phyloP scores from a whole-genome alignment of 768 basidiomycete species.

The Aureoboletus auriporus region DNA sequence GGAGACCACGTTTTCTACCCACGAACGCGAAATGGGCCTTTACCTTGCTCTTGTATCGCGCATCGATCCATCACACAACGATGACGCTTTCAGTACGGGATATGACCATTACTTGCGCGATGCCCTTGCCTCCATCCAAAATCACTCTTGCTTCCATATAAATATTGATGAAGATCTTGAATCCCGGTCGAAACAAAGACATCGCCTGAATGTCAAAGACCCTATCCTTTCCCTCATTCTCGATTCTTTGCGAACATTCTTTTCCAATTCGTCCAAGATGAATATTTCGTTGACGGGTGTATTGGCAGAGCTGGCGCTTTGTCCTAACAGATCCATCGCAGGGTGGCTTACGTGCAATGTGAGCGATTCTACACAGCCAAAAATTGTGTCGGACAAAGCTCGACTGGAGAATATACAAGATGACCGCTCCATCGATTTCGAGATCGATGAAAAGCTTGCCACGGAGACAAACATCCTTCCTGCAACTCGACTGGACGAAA shows the following conservation, averaged over 20 bases:
- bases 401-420: conserved; percentile 53
- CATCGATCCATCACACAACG: conserved; percentile 64
- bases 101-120: conserved; percentile 83
- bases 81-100: conserved; percentile 77
- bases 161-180: conserved; percentile 41
- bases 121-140: conserved; percentile 64
- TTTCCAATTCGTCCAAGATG: conserved; percentile 78
- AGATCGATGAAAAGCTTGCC: conserved; percentile 60
- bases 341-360: conserved; percentile 82
- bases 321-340: conserved; percentile 79
- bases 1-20: conserved; percentile 71
- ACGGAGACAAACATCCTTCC: conserved; percentile 56
- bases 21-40: conserved; percentile 79
- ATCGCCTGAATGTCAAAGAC: conserved; percentile 76
- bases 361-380: conserved; percentile 33
- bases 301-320: conserved; percentile 74
- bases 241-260: conserved; percentile 71
- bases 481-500: conserved; percentile 65
- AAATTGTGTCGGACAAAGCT: conserved; percentile 6
- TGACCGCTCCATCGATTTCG: conserved; percentile 77
- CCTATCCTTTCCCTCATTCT: conserved; percentile 69
- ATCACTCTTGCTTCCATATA: conserved; percentile 54
- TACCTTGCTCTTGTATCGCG: conserved; percentile 78
- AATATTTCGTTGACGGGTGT: conserved; percentile 88
- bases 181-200: conserved; percentile 46